phyloP scores from a whole-genome alignment of 106 monocot species.

The Platanthera zijinensis region DNA sequence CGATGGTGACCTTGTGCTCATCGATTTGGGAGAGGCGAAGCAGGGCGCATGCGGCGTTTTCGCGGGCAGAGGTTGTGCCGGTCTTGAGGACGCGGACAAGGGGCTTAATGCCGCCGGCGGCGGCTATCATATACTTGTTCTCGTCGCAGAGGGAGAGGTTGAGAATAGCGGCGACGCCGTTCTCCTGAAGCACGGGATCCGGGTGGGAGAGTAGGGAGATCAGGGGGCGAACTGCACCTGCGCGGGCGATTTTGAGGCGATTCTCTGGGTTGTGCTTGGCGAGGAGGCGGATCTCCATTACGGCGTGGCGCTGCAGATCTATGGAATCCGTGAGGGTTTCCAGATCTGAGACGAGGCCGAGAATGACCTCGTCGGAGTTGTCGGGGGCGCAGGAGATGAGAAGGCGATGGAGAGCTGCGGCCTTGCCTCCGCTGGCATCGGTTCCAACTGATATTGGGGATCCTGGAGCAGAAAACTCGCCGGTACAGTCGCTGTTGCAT shows the following conservation, averaged over 20 bases:
- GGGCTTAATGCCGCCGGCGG: slow-evolving; percentile 45
- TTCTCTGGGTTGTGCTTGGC: slow-evolving; percentile 42
- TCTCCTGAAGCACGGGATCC: slow-evolving; percentile 38
- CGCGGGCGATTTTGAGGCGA: slow-evolving; percentile 42
- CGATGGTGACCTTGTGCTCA: slow-evolving; percentile 36
- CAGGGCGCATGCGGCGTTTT: slow-evolving; percentile 65
- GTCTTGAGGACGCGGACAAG: slow-evolving; percentile 32
- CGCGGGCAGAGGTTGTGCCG: slow-evolving; percentile 31
- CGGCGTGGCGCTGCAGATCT: slow-evolving; percentile 34
- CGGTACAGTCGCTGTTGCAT: slow-evolving; percentile 41
- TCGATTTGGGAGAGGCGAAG: slow-evolving; percentile 43
- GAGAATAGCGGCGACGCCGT: slow-evolving; percentile 39
- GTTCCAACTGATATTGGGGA: slow-evolving; percentile 6
- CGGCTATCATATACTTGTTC: slow-evolving; percentile 44
- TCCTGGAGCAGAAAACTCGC: slow-evolving; percentile 28
- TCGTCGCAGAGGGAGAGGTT: slow-evolving; percentile 52
- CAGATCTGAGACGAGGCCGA: slow-evolving; percentile 33
- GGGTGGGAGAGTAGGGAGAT: slow-evolving; percentile 38
- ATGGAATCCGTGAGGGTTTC: slow-evolving; percentile 27
- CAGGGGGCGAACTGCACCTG: slow-evolving; percentile 44
- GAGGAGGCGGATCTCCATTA: slow-evolving; percentile 49
- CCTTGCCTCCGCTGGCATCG: background rate
- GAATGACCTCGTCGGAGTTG: slow-evolving; percentile 27
- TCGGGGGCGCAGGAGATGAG: slow-evolving; percentile 20
- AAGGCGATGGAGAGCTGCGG: slow-evolving; percentile 14